Evolutionary conservation across 108 stramenopile species (phyloP), one percentile per base, ranked within the genome.

Genomic region (Fragilariopsis cylindrus): DNA sequence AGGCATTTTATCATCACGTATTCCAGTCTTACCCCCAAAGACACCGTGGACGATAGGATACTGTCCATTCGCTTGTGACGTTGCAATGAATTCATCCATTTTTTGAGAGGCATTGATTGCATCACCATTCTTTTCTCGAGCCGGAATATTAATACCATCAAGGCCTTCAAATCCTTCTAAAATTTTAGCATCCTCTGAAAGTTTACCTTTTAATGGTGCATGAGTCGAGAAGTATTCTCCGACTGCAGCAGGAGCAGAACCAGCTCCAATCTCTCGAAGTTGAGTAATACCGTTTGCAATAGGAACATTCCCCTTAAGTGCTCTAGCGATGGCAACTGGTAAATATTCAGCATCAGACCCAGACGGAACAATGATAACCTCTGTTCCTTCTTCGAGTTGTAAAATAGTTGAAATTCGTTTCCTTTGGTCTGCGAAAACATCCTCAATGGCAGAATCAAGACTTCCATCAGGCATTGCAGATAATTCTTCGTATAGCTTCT

Each of bases 301-400:
- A 7, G 56, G 78, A 19, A 77, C 72, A 45, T 70, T 48, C 12
- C 81, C 81, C 50, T 82, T 69, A 3, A 90, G 56, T 9, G 87
- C 81, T 21, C 79, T 81, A 40, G 86, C 89, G 57, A 90, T 87
- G 16, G 81, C 83, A 68, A 90, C 68, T 6, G 89, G 89, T 46
- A 90, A 54, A 52, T 90, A 90, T 76, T 90, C 89, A 9, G 89
- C 89, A 78, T 90, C 89, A 15, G 84, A 85, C 21, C 89, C 89
- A 41, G 75, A 84, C 5, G 89, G 89, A 41, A 77, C 76, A n/a
- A 90, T 57, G 12, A 87, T 74, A 43, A 90, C 74, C 58, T 90
- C 87, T 2, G 82, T 69, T 19, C 84, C 89, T 39, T 63, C 76
- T 43, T 86, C 86, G 42, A 90, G 69, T 15, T 87, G 67, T 62